Evolutionary conservation across 495 filamentous ascomycete species (phyloP).

Genomic region (Daldinia loculata): DNA sequence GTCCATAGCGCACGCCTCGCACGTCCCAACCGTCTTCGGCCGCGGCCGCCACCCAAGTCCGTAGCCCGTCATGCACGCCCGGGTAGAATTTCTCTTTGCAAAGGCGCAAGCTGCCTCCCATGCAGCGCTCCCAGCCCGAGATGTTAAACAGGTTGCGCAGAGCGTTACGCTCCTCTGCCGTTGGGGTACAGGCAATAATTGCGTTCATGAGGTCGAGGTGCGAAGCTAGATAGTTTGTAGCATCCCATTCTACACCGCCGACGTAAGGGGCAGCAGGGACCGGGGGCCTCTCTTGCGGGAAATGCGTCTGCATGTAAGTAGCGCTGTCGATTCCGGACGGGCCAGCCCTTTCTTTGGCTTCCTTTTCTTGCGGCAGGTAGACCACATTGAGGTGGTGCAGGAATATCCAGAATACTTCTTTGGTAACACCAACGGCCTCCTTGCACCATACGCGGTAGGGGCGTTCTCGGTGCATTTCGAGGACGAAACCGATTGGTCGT

Average conservation of each 20-base stretch:
- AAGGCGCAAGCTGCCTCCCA: slow-evolving; percentile 82
- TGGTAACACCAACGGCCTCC: slow-evolving; percentile 89
- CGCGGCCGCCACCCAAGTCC: slow-evolving; percentile 89
- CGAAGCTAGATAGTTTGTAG: slow-evolving; percentile 91
- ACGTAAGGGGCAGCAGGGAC: slow-evolving; percentile 96
- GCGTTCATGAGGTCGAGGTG: slow-evolving; percentile 95
- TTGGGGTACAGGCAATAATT: slow-evolving; percentile 83
- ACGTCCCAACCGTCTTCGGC: slow-evolving; percentile 88
- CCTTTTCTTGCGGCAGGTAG: slow-evolving; percentile 60
- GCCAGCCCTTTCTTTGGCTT: slow-evolving; percentile 27
- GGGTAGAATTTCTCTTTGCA: slow-evolving; percentile 99
- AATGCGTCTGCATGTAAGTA: slow-evolving; percentile 74
- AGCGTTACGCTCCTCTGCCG: slow-evolving; percentile 74
- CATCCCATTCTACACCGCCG: slow-evolving; percentile 98
- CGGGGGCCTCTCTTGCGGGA: slow-evolving; percentile 86
- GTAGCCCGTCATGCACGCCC: slow-evolving; percentile 84
- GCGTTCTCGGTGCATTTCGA: slow-evolving; percentile 83
- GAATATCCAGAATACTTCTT: slow-evolving; percentile 99
- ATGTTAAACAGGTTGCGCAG: slow-evolving; percentile 79
- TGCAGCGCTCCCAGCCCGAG: slow-evolving; percentile 89
- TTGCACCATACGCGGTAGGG: slow-evolving; percentile 95
- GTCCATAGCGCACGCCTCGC: slow-evolving; percentile 76
- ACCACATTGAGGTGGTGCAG: slow-evolving; percentile 92
- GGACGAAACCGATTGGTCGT: slow-evolving; percentile 83
- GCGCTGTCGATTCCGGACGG: slow-evolving; percentile 46